Base-by-base conservation (phyloP, 352 stramenopile genomes). In the Globisporangium orthogonon region DNA sequence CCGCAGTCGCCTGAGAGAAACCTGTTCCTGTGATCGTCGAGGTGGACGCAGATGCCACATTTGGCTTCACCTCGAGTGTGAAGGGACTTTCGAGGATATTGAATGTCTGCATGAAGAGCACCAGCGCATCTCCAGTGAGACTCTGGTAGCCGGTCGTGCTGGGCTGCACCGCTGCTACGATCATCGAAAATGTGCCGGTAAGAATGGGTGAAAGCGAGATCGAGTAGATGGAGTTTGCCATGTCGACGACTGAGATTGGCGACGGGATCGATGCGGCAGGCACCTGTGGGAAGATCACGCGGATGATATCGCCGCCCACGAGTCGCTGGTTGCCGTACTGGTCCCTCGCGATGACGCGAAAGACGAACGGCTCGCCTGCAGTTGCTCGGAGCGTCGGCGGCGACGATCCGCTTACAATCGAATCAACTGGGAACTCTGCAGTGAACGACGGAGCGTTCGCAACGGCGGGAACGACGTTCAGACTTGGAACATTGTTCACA, bases 71-170 rank as follows among this genome's bases (percentile, higher is more conserved):
- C 28, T 65, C 47, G 18, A 89, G 45, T 17, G 62, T 61, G 33
- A 87, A 87, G 5, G 77, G 77, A 54, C 65, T 80, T 4, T 61
- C 48, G 13, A 58, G 56, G 40, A 87, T 79, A 40, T 69, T 69
- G 46, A 66, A 78, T 14, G 66, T 52, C 37, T 54, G 40, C 41
- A 86, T 62, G 47, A 74, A 80, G 14, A 56, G n/a, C 4, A 62
- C 62, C 29, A 78, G 43, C 1, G 68, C 64, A 17, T 59, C 53
- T 7, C 58, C 53, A 43, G 52, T 61, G 10, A 66, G 61, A 18
- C 44, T 39, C 52, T 43, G 43, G n/a, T 61, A 62, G 52, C 56
- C 60, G 17, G 30, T 66, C 40, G 58, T 63, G 31, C 44, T 59
- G 15, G 59, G 18, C 13, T 61, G 54, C 28, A 67, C 71, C 7